Base-by-base conservation (phyloP, 345 rosid species). In the Mallotus nudiflorus region DNA sequence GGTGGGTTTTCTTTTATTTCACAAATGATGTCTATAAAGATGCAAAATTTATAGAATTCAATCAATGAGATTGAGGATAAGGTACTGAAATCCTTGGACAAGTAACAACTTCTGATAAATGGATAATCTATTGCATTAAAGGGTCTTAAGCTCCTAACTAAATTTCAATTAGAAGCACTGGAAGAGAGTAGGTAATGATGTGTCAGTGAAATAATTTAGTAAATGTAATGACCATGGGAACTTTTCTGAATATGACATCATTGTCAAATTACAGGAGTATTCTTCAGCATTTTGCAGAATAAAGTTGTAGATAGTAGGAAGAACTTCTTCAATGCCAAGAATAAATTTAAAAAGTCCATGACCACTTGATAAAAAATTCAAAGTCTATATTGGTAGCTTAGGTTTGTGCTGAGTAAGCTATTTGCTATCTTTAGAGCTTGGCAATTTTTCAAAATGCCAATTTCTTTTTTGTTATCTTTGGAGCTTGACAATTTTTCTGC, bases 371-470 rank as follows among this genome's bases (percentile, higher is more conserved):
- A 12, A 82, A 85, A 28, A 91, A 82, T 58, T 94, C 91, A 0
- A 87, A 85, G 49, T 84, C 93, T 46, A 91, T 91, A 73, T 77
- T 91, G 51, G 90, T 68, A 42, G 88, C 98, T 65, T 95, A 88
- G 89, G 94, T 87, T 24, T 8, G 37, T 71, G 31, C 12, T 52
- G n/a, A n/a, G n/a, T n/a, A n/a, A n/a, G n/a, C n/a, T n/a, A n/a
- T n/a, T n/a, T n/a, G n/a, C n/a, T n/a, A n/a, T n/a, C n/a, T n/a
- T n/a, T n/a, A n/a, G n/a, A n/a, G n/a, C n/a, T n/a, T n/a, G n/a
- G n/a, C n/a, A n/a, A 27, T 25, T 63, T 28, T 16, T 15, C 6
- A 0, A 1, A 62, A 62, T 25, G 51, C 51, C 66, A 24, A 44
- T 62, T 42, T 24, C 14, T 62, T 0, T n/a, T 18, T 62, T n/a